Evolutionary conservation across 129 eudicot genomes (phyloP).

Genomic region (Flaveria sonorensis): DNA sequence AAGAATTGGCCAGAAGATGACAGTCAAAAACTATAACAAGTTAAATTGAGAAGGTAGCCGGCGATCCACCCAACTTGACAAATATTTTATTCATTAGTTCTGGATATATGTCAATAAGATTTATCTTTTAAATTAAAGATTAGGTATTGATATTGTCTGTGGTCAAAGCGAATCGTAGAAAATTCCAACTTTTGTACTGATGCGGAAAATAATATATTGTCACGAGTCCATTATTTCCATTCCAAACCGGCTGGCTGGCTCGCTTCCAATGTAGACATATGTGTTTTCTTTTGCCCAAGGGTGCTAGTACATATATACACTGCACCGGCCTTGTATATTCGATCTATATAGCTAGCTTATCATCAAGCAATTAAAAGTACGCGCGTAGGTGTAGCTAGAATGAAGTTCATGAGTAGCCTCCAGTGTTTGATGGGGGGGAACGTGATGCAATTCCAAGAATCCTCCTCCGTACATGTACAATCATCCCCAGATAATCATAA

Average conservation of each 20-base stretch:
- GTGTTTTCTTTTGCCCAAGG: conserved; percentile 25
- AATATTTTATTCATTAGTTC: not conserved
- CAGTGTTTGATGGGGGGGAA: conserved; percentile 40
- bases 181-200: conserved; percentile 2
- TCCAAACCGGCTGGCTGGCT: conserved; percentile 32
- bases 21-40: not conserved
- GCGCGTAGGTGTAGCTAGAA: not conserved
- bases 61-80: conserved; percentile 13
- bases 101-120: not conserved
- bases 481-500: not conserved
- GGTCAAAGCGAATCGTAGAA: conserved; percentile 22
- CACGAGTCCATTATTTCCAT: conserved; percentile 12
- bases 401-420: conserved; percentile 37
- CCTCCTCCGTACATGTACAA: not conserved
- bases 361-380: not conserved
- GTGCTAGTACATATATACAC: conserved; percentile 5
- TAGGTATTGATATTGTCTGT: conserved; percentile 6
- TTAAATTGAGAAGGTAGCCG: not conserved
- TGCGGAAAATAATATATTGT: conserved; percentile 18
- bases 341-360: not conserved
- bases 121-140: not conserved
- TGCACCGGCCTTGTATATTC: not conserved
- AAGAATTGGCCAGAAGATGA: too few species aligned
- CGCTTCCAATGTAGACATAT: conserved; percentile 15
- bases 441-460: conserved; percentile 18